Evolutionary conservation across 2,329 filamentous ascomycete genomes (phyloP).

Genomic region (Hypocreales sp.): DNA sequence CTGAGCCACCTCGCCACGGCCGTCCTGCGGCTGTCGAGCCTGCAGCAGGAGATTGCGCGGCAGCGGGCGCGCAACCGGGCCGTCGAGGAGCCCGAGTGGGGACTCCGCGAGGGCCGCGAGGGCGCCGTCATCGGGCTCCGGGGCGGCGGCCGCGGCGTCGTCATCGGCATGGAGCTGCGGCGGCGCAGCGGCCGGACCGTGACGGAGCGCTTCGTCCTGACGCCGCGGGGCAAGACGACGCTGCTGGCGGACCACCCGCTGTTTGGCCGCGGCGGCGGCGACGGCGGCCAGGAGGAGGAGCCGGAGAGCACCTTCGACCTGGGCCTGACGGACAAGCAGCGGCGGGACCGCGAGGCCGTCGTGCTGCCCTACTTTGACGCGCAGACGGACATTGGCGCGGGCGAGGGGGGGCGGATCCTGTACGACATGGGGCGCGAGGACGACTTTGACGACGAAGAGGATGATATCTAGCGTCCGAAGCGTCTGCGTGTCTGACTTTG

Average conservation of each 20-base stretch:
- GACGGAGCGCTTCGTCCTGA: slow-evolving; percentile 46
- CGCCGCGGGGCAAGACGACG: slow-evolving; percentile 24
- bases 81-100: slow-evolving; percentile 61
- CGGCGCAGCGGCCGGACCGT: slow-evolving; percentile 69
- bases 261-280: slow-evolving; percentile 34
- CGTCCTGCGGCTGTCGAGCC: slow-evolving; percentile 56
- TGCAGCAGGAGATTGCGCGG: slow-evolving; percentile 58
- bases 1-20: slow-evolving; percentile 81
- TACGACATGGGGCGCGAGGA: slow-evolving; percentile 97
- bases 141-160: slow-evolving; percentile 32
- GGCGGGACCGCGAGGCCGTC: slow-evolving; percentile 71
- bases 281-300: slow-evolving; percentile 30
- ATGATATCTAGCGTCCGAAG: slow-evolving; percentile 84
- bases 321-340: slow-evolving; percentile 80
- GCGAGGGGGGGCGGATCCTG: slow-evolving; percentile 81
- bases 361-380: slow-evolving; percentile 95
- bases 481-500: too few species aligned
- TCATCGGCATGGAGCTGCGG: slow-evolving; percentile 75
- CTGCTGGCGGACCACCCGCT: slow-evolving; percentile 65
- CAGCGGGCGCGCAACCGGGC: slow-evolving; percentile 67
- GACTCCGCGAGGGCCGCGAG: slow-evolving; percentile 61
- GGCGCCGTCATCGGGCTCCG: slow-evolving; percentile 58
- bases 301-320: slow-evolving; percentile 72
- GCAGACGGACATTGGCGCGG: slow-evolving; percentile 62
- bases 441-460: slow-evolving; percentile 92